These are phyloP conservation scores for Yamadazyma spencermartinsiae DNA, from an alignment of 1,139 yeast species.

Conservation along the genomic window DNA sequence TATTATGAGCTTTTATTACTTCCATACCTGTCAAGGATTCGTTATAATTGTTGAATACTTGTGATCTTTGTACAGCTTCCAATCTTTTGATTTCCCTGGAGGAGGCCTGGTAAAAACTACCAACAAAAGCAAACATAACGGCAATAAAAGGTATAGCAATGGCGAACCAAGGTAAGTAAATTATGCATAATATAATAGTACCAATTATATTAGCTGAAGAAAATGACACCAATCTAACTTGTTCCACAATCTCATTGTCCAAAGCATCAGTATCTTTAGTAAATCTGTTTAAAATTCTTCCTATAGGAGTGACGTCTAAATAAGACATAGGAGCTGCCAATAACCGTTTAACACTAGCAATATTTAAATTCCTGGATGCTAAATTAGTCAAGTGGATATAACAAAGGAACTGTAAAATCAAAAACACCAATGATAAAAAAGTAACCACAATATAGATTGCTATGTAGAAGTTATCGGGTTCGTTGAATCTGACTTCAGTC, in stretches of 20 bases:
- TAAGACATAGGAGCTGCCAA: constrained; percentile 53
- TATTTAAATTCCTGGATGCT: constrained; percentile 45
- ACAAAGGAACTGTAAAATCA: constrained; percentile 43
- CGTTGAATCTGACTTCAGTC: constrained; percentile 58
- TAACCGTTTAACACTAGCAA: constrained; percentile 15
- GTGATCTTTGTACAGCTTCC: constrained; percentile 38
- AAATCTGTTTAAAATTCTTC: constrained; percentile 58
- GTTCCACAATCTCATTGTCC: constrained; percentile 72
- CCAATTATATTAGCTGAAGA: constrained; percentile 59
- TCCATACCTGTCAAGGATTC: constrained; percentile 73
- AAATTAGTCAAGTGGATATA: constrained; percentile 53
- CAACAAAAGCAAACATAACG: constrained; percentile 46
- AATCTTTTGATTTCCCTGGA: constrained; percentile 44
- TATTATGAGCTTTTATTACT: constrained; percentile 65
- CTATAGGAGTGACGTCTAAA: constrained; percentile 63
- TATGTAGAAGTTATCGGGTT: constrained; percentile 61
- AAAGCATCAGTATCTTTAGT: constrained; percentile 83
- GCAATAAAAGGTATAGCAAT: constrained; percentile 40
- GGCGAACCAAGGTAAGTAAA: constrained; percentile 66
- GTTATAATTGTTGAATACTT: constrained; percentile 60
- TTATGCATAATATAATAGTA: constrained; percentile 62
- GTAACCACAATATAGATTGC: constrained; percentile 68
- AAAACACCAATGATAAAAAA: constrained; percentile 33
- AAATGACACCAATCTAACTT: constrained; percentile 50
- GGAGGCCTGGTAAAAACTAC: constrained; percentile 55